Base-by-base conservation (phyloP, 169 alveolate genomes). In the Babesia ovata region DNA sequence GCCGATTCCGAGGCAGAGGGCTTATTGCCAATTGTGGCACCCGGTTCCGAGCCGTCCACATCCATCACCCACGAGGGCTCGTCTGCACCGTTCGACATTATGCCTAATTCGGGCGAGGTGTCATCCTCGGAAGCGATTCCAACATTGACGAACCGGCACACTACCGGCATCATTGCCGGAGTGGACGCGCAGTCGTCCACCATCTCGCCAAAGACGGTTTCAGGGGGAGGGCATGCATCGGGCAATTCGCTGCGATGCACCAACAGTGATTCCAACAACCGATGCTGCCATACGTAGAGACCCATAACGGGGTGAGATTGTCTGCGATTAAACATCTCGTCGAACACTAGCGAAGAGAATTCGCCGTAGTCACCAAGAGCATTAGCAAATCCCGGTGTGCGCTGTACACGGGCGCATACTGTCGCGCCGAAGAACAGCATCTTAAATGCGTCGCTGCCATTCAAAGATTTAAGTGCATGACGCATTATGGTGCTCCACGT, bases 241-340 rank as follows among this genome's bases (percentile, higher is more conserved):
- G 56, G 6, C 0, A 49, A 42, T 10, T 42, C 76, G 16, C 22
- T 4, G 6, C 26, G 49, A 11, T 71, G 70, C 58, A 58, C 24
- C 70, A 60, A 28, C 16, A 60, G 28, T 6, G 72, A 48, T 36
- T 75, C 84, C 67, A 75, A 39, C 53, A 75, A 33, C 2, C 76
- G 58, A 63, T 75, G 84, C 50, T 75, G 84, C 84, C 84, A 75
- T 6, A 65, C 61, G 53, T 75, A 75, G 4, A 75, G 39, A 0
- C 75, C 74, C 29, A 75, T 0, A 45, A 75, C 21, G 17, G 84
- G 84, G 39, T 63, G 33, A 19, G 8, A 2, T n/a, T 2, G 29
- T 4, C 84, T 46, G 13, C 66, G 26, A 14, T 39, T 52, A 44
- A 63, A 63, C 84, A 75, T 75, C 29, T 75, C 77, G 45, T 61